Evolutionary conservation across 805 yeast species (phyloP).

Genomic region (Candida dajiaensis): DNA sequence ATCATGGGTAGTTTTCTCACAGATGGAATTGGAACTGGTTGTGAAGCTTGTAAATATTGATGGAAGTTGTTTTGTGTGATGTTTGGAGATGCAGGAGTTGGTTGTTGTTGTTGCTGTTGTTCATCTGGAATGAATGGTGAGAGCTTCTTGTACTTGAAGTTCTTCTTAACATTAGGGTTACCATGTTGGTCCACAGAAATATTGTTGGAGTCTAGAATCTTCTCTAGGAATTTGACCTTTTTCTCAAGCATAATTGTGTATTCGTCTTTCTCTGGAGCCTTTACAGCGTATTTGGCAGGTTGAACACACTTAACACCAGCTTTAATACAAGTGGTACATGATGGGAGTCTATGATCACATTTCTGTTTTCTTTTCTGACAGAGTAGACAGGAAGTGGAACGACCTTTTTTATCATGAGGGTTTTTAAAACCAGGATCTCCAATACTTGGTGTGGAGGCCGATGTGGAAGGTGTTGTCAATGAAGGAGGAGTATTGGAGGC

Average conservation of each 20-base stretch:
- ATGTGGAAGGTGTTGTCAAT: background rate
- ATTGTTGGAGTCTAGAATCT: constrained; percentile 31
- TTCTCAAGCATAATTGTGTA: constrained; percentile 53
- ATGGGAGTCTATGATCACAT: constrained; percentile 60
- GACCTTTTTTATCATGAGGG: constrained; percentile 42
- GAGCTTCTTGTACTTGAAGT: constrained; percentile 32
- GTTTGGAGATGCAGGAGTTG: background rate
- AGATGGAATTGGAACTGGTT: background rate
- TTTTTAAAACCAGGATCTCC: constrained; percentile 13
- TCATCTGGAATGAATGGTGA: constrained; percentile 27
- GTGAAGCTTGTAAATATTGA: constrained; percentile 4
- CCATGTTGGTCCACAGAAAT: constrained; percentile 22
- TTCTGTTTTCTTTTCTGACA: constrained; percentile 57
- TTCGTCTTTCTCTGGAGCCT: constrained; percentile 44
- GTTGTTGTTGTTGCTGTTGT: background rate
- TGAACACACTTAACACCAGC: constrained; percentile 58
- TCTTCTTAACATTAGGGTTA: constrained; percentile 24
- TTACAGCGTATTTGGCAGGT: constrained; percentile 51
- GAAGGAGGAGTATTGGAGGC: constrained; percentile 1
- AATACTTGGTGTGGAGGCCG: constrained; percentile 1
- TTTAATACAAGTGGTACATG: constrained; percentile 61
- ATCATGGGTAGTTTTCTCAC: constrained; percentile 14
- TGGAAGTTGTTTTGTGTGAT: constrained; percentile 8
- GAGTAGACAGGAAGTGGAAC: constrained; percentile 50
- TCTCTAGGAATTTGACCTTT: constrained; percentile 47